Percentiles rank a stretch among this genome's conserved stretches.
These are phyloP conservation scores for Pestalotiopsis sp. DNA, from an alignment of 2,329 filamentous ascomycete species.

Conservation along the genomic window DNA sequence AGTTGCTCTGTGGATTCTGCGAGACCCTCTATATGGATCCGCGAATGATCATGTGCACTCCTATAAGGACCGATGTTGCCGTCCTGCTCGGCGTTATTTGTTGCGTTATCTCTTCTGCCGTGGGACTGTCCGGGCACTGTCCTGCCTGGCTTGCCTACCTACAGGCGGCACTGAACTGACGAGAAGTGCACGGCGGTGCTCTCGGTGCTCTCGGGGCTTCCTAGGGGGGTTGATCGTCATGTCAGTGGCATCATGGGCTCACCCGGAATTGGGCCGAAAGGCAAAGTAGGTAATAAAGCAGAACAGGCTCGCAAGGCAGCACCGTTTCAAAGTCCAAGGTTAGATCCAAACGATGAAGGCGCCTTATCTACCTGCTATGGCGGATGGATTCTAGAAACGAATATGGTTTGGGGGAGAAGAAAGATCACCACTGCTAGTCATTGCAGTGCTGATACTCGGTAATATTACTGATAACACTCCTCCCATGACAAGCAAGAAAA, in stretches of 20 bases:
- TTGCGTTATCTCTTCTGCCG: background rate
- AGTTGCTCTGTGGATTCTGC: background rate
- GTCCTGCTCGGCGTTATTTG: constrained; percentile 6
- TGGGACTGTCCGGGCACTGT: background rate
- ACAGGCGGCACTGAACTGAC: no score
- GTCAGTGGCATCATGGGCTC: background rate
- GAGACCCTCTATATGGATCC: constrained; percentile 1
- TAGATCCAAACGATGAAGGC: background rate
- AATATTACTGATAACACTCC: no score
- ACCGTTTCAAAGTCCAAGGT: background rate
- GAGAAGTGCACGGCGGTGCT: background rate
- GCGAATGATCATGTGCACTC: constrained; percentile 8
- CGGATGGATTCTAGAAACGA: no score
- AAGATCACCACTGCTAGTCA: background rate
- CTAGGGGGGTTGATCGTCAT: background rate
- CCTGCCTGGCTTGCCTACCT: background rate
- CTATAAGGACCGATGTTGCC: constrained; percentile 10
- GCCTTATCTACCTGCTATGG: background rate
- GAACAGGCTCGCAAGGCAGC: background rate
- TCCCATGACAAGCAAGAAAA: no score
- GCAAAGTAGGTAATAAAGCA: background rate
- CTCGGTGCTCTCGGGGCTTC: background rate
- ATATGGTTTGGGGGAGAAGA: background rate
- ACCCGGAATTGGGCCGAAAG: background rate
- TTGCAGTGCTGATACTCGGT: background rate